Base-by-base conservation (phyloP, 176 grass and related monocot genomes). In the Luzula sylvatica region DNA sequence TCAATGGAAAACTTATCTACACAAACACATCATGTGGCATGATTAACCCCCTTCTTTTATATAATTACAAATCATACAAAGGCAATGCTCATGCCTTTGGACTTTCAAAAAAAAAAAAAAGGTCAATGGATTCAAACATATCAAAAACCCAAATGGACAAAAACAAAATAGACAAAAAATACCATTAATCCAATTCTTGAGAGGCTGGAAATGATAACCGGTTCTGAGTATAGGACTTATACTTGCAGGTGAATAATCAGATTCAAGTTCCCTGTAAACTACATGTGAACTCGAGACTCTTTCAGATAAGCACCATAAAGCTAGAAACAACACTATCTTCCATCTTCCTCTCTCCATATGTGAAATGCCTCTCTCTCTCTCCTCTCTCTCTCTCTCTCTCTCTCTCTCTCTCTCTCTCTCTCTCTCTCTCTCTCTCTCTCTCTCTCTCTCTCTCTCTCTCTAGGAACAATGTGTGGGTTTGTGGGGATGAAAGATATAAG, bases 151-250 rank as follows among this genome's bases (percentile, higher is more conserved):
- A 35, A 35, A n/a, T n/a, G n/a, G n/a, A n/a, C n/a, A n/a, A 35
- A 35, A 35, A 35, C 41, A 23, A 7, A 23, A 56, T 23, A 23
- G 49, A 42, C 43, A 14, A 38, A 26, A 43, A 4, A 9, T 75
- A 82, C 83, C 83, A 72, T 87, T 87, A 52, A 87, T 87, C 78
- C 78, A 87, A 43, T 87, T 77, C 26, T 0, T 70, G 0, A 78
- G 78, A 8, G 83, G 83, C 69, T 76, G 77, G 65, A 87, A 87
- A 23, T 87, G 83, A 11, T 75, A 87, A 2, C 50, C 78, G 0
- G 74, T 65, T 48, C 57, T 67, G 13, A 82, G 52, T 18, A 72
- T 22, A 29, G 83, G 65, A 71, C 30, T 61, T 14, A 76, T 62
- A 66, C 77, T 58, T 55, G 78, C 75, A 3, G 52, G 3, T 20